Conservation (phyloP, 2,329 filamentous ascomycete genomes). For the Chaetomium strumarium region DNA sequence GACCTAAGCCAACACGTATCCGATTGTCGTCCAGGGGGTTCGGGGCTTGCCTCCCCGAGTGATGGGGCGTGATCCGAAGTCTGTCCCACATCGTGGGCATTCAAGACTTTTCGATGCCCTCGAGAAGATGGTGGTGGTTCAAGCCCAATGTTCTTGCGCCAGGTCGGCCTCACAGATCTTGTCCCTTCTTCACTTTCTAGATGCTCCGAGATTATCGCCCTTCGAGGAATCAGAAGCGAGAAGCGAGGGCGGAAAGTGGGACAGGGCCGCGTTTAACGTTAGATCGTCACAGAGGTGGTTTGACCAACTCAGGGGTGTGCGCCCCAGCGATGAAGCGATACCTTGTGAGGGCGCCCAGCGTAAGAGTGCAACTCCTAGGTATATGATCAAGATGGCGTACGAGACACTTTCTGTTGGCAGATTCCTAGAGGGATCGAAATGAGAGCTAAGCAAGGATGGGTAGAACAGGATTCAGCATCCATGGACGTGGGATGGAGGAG, state of each 20-base stretch:
- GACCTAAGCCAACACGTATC: conserved; percentile 17
- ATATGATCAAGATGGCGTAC: background rate
- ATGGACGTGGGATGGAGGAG: background rate
- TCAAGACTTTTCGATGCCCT: background rate
- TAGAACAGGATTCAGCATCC: background rate
- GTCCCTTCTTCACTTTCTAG: conserved; percentile 1
- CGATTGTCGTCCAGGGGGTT: conserved; percentile 19
- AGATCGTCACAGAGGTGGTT: conserved; percentile 22
- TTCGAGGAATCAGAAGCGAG: background rate
- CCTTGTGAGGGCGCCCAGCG: no score
- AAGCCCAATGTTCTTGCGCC: background rate
- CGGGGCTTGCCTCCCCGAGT: conserved; percentile 8
- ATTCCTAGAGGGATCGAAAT: background rate
- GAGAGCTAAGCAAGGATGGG: background rate
- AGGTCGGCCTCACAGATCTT: background rate
- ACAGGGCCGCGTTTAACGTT: conserved; percentile 11
- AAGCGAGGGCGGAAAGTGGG: conserved; percentile 6
- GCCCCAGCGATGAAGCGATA: background rate
- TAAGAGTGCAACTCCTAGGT: background rate
- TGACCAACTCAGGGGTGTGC: conserved; percentile 15
- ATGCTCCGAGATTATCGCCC: conserved; percentile 9
- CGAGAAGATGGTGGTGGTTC: background rate
- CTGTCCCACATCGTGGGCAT: conserved; percentile 33
- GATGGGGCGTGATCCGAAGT: conserved; percentile 26
- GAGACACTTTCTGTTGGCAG: no score